A percentile compares a stretch with the other conserved stretches of the same genome.
Conservation (phyloP, 2,329 filamentous ascomycete genomes). For the Neonectria ditissima region DNA sequence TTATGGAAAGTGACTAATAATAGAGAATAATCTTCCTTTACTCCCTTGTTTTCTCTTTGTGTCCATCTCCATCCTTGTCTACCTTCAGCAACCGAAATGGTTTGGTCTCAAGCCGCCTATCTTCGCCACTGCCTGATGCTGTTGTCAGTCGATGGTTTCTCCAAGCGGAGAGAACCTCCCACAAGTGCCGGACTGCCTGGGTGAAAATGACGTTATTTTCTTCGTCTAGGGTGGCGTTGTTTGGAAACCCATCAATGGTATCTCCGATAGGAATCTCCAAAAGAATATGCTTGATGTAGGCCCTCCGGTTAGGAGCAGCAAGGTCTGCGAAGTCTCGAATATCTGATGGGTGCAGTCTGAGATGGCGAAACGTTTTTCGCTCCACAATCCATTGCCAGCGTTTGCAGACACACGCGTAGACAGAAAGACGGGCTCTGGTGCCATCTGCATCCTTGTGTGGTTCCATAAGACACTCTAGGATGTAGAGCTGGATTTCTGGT, state of each 20-base stretch:
- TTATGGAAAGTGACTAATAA: no score
- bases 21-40: no score
- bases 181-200: slow-evolving; percentile 4
- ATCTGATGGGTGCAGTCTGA: slow-evolving; percentile 12
- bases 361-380: slow-evolving; percentile 9
- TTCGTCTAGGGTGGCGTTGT: background rate
- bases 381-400: slow-evolving; percentile 21
- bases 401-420: slow-evolving; percentile 24
- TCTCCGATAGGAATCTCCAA: slow-evolving; percentile 15
- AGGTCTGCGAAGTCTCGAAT: slow-evolving; percentile 10
- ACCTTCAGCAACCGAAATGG: no score
- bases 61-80: no score
- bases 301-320: background rate
- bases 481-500: slow-evolving; percentile 20
- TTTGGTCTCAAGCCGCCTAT: no score
- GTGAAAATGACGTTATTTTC: slow-evolving; percentile 12
- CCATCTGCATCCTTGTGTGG: background rate
- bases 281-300: slow-evolving; percentile 20
- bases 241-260: rapidly evolving
- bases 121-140: no score
- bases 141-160: slow-evolving; percentile 14
- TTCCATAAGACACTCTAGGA: slow-evolving; percentile 6
- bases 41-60: no score
- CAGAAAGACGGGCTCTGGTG: background rate
- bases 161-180: slow-evolving; percentile 27